These are phyloP conservation scores for Trichoderma sp. DNA, from an alignment of 2,329 filamentous ascomycete species.

Conservation along the genomic window DNA sequence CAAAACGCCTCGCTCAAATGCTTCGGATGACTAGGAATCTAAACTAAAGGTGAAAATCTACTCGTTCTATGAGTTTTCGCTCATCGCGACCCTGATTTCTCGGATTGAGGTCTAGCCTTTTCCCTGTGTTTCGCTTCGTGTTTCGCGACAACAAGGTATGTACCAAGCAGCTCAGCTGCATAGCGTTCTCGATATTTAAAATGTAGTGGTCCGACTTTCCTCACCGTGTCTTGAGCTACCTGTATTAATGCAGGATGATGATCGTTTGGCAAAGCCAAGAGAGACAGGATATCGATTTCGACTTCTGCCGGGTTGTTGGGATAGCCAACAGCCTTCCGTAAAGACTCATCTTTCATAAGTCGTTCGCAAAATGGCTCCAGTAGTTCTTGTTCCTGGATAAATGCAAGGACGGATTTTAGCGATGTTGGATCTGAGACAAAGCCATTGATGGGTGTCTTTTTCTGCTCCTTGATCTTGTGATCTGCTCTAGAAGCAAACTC, in stretches of 20 bases:
- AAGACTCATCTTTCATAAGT: constrained; percentile 1
- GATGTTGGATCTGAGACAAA: constrained; percentile 21
- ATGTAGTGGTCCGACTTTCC: constrained; percentile 18
- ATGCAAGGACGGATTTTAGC: constrained; percentile 19
- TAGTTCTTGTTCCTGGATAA: constrained; percentile 22
- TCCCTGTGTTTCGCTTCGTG: background rate
- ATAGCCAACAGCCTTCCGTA: constrained; percentile 17
- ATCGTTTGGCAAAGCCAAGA: constrained; percentile 21
- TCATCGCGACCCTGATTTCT: background rate
- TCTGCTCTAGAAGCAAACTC: constrained; percentile 25
- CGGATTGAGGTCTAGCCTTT: background rate
- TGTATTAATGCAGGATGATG: constrained; percentile 20
- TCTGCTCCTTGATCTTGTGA: constrained; percentile 3
- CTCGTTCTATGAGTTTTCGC: background rate
- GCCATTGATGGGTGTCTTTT: constrained; percentile 4
- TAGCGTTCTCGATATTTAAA: constrained; percentile 25
- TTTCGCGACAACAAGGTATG: constrained; percentile 19
- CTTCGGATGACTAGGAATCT: background rate
- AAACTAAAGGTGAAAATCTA: background rate
- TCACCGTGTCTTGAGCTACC: constrained; percentile 19
- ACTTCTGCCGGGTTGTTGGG: constrained; percentile 6
- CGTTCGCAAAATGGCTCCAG: constrained; percentile 19
- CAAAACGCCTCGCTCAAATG: constrained; percentile 4
- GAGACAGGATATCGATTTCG: constrained; percentile 12
- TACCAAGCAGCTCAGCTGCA: constrained; percentile 25